Base-by-base conservation (phyloP, 23 red algal genomes). In the Agarophyton chilense region DNA sequence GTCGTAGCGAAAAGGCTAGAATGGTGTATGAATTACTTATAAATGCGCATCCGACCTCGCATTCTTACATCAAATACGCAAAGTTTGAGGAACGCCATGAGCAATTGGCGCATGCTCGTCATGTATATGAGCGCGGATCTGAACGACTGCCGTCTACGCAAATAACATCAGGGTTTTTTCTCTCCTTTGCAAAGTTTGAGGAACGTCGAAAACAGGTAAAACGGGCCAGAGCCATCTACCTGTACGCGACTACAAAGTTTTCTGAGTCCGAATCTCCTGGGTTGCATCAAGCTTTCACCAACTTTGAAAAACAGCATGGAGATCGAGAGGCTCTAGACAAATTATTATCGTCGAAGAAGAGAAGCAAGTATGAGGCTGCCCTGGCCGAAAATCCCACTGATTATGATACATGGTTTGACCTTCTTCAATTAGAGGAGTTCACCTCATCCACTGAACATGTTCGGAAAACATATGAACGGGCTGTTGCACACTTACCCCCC, bases 371-470 rank as follows among this genome's bases (percentile, higher is more conserved):
- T 43, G 90, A 93, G 18, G 52, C 63, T 38, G 25, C 18, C 18
- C 34, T 98, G 7, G 82, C 25, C 32, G 50, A 67, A 10, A 67
- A 90, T 34, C 44, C 60, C 17, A 66, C 61, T 71, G 91, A 98
- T 31, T 93, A 93, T 72, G 84, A 94, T 67, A 72, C 83, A 10
- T 98, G 95, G 95, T 93, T 93, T 52, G 95, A 98, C 49, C 87
- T 84, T 17, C 45, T 86, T 31, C 54, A 72, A 52, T 68, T 98
- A 34, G 90, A 93, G 56, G 83, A 98, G 67, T 58, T 31, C 34
- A 44, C 42, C 8, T 49, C 79, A 32, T 38, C 34, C 13, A 19
- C 18, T 52, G 95, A 98, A 51, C 79, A 81, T 25, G 56, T 94
- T 38, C 78, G 90, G 51, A 67, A 75, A 21, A 50, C 52, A 29